Evolutionary conservation across 129 eudicot genomes (phyloP), one percentile per base, ranked within the genome.

Genomic region (Flaveria brownii): DNA sequence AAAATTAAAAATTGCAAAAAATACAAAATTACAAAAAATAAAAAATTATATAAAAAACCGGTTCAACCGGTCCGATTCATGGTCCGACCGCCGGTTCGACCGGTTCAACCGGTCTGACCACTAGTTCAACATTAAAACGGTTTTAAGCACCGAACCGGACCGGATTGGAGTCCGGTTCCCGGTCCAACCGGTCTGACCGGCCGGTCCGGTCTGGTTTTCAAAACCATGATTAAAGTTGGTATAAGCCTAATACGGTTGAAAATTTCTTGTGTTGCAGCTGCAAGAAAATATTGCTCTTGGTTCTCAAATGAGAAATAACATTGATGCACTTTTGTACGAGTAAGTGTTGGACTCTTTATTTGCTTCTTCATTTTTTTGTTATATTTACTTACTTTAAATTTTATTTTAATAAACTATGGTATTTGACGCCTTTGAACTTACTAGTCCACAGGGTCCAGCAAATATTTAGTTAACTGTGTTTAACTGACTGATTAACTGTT

Each of bases 231-330:
- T n/a, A n/a, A 45, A 45, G 26, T 6, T 18, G 6, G 25, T 22
- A 9, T 59, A 22, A 13, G 1, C 9, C 15, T 61, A 26, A 26
- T 61, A 13, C 4, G 15, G 65, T 26, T 61, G 41, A 61, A 23
- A 3, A 12, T 60, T 23, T 60, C 66, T 23, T 20, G 42, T 61
- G 67, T 61, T 61, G 67, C 67, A 61, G 67, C 41, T 13, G n/a
- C 39, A 61, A 7, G 36, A 14, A 61, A 61, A 61, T n/a, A 5
- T 11, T 25, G 15, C 9, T 26, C 67, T 26, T 61, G 36, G 3
- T 7, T 61, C 18, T 11, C 67, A 61, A 61, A 25, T 13, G 17
- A 26, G 36, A 25, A 61, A 61, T 12, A 61, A 61, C 67, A 12
- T 61, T 13, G 14, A 61, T 26, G 41, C n/a, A 25, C 67, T 61